Evolutionary conservation across 345 rosid genomes (phyloP), one percentile per base, ranked within the genome.

Genomic region (Heritiera fomes): DNA sequence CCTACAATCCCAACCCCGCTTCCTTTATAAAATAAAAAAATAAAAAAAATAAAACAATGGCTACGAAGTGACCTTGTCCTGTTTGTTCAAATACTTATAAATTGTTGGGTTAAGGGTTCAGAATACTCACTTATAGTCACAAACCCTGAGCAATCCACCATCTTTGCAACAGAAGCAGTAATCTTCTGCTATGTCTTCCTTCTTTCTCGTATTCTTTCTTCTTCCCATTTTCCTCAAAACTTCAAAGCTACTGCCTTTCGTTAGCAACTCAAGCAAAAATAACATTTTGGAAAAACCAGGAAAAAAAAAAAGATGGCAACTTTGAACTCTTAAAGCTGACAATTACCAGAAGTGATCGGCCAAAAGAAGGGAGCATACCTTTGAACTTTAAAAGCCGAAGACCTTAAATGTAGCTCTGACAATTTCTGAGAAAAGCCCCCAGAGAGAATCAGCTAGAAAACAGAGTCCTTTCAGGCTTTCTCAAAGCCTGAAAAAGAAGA

Each of bases 121-220:
- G 63, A 49, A 4, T 47, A 81, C 89, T 85, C 68, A 87, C 92
- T 76, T 85, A 62, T 41, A 41, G 43, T 41, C 43, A 41, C 6
- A 41, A 5, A 41, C 43, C 43, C 6, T 41, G 43, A 41, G 43
- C 43, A 41, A 41, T 41, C 43, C 43, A 41, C 43, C 43, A 41
- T 41, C 43, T 3, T 41, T 41, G 43, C 43, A 41, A 41, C 5
- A 41, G 43, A 41, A 41, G 43, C 43, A 41, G 43, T 41, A 41
- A 41, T 41, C 43, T 41, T 41, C 43, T 41, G 43, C 6, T 41
- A 41, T 41, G 5, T 41, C 43, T 41, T 41, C 43, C 43, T 41
- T 41, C 43, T 41, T 41, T 2, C 43, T 41, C 6, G 6, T 41
- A 41, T 41, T 41, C 43, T 41, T 41, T 5, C 6, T 41, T 41